Evolutionary conservation across 148 eudicot genomes (phyloP), one percentile per base, ranked within the genome.

Genomic region (Rheum nobile): DNA sequence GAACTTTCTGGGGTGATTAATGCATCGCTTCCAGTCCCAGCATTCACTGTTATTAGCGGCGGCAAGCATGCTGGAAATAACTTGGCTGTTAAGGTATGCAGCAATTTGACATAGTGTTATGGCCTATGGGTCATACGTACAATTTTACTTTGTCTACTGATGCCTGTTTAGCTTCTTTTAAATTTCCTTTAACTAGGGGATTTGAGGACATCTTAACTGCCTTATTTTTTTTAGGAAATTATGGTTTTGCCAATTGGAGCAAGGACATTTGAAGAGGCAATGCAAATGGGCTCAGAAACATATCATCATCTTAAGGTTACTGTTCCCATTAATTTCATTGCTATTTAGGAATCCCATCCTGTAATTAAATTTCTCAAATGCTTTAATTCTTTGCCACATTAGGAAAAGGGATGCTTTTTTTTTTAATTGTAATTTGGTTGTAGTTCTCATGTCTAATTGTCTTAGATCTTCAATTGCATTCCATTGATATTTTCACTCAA

Each of bases 221-320:
- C n/a, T n/a, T n/a, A n/a, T 71, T 41, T 26, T 71, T 74, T 46
- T 72, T 84, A 91, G 98, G 96, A 95, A 76, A 87, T 91, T 76
- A 87, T 84, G 91, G 82, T 91, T 75, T 86, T 95, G 73, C 98
- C 98, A 39, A 77, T 90, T 76, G 98, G 97, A 68, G 96, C 98
- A 44, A 86, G 55, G 79, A 88, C 83, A 65, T 91, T 87, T 81
- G 96, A 87, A 82, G 97, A 92, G 81, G 97, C 97, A 61, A 24
- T 91, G 89, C 92, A 84, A 82, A 88, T 92, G 87, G 97, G 97
- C 50, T 80, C 96, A 77, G 97, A 92, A 77, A 90, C 93, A 26
- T 92, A 90, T 82, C 97, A 92, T 79, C 97, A 88, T 79, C 84
- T 92, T 35, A 90, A 92, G 97, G 97, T 88, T 77, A 78, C 54